phyloP scores from a whole-genome alignment of 75 land plant species.

The Isoetes taiwanensis region DNA sequence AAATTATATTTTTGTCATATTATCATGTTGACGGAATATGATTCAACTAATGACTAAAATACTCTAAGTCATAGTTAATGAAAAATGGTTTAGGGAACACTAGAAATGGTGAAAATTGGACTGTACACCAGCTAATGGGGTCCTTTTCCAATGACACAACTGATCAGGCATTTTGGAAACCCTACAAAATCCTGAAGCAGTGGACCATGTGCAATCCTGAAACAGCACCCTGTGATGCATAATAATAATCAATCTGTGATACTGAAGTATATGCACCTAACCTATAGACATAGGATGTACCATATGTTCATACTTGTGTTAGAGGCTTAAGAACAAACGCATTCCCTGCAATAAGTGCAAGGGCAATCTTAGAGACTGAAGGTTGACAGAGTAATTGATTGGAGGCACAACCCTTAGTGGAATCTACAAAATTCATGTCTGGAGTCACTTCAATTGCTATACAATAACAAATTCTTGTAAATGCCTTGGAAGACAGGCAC shows the following conservation, averaged over 20 bases:
- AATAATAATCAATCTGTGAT: not conserved
- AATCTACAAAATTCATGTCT: conserved; percentile 36
- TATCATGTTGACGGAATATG: too few relatives aligned
- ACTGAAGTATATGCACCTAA: not conserved
- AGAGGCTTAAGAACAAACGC: conserved; percentile 87
- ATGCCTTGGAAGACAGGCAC: conserved; percentile 80
- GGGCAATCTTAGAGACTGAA: conserved; percentile 85
- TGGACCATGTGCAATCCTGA: conserved; percentile 78
- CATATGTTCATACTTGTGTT: conserved; percentile 50
- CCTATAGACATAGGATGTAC: not conserved
- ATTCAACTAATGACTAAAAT: too few relatives aligned
- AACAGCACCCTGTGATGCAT: conserved; percentile 84
- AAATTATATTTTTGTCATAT: too few relatives aligned
- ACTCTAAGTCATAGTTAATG: too few relatives aligned
- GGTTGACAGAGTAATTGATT: conserved; percentile 87
- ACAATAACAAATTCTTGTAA: not conserved
- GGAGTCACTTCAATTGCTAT: not conserved
- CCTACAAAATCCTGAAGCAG: conserved; percentile 85
- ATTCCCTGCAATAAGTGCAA: conserved; percentile 85
- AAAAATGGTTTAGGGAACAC: too few relatives aligned
- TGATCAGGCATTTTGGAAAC: conserved; percentile 76
- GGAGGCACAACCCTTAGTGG: conserved; percentile 91
- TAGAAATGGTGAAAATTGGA: too few relatives aligned
- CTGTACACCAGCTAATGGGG: too few relatives aligned
- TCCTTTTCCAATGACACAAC: conserved; percentile 82